Evolutionary conservation across 208 protist genomes (phyloP).

Genomic region (Trypanosoma cruzi): DNA sequence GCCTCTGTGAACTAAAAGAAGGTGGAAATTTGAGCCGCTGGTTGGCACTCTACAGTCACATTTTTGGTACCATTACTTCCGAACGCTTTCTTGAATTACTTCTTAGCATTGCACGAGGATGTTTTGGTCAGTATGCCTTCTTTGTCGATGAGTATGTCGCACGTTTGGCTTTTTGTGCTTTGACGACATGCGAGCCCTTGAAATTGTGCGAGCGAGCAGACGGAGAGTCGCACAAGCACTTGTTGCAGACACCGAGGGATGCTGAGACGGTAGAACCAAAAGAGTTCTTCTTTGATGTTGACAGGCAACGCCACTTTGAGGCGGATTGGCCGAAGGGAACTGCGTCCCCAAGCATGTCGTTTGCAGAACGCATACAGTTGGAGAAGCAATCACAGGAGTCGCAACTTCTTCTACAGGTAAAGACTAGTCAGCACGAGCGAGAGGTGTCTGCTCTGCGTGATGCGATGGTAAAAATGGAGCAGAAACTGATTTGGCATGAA

Average conservation of each 20-base stretch:
- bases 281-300: background rate
- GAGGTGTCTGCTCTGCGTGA: background rate
- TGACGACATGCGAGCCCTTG: background rate
- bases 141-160: conserved; percentile 55
- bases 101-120: conserved; percentile 7
- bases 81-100: conserved; percentile 54
- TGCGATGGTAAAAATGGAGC: background rate
- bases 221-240: background rate
- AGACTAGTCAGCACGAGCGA: conserved; percentile 2
- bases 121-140: conserved; percentile 21
- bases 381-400: conserved; percentile 11
- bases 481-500: conserved; percentile 9
- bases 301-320: background rate
- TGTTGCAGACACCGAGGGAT: conserved; percentile 12
- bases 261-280: background rate
- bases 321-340: background rate
- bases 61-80: conserved; percentile 49
- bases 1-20: conserved; percentile 18
- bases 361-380: background rate
- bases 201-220: background rate
- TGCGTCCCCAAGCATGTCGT: background rate
- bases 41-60: conserved; percentile 47
- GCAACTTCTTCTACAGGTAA: conserved; percentile 2
- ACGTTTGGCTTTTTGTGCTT: conserved; percentile 29
- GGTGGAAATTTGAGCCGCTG: conserved; percentile 39